These are phyloP conservation scores for Aspergillus sclerotioniger DNA, from an alignment of 495 filamentous ascomycete genomes.

Conservation along the genomic window DNA sequence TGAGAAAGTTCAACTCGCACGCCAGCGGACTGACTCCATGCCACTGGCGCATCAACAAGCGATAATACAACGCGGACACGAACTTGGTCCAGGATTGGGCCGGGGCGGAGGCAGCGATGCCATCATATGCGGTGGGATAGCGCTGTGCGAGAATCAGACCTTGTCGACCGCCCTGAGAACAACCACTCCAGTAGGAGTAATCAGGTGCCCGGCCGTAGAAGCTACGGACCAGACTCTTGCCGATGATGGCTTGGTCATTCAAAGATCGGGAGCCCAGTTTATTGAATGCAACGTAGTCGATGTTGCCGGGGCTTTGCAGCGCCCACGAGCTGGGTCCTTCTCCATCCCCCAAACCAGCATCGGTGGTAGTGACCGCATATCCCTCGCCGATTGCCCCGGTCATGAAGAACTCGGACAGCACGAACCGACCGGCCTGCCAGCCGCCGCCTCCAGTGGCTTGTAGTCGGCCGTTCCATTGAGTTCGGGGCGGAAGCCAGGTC, in stretches of 20 bases:
- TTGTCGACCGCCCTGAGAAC: conserved; percentile 46
- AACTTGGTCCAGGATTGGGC: conserved; percentile 40
- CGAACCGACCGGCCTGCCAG: conserved; percentile 24
- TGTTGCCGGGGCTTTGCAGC: conserved; percentile 36
- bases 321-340: conserved; percentile 30
- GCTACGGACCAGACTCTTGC: conserved; percentile 19
- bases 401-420: conserved; percentile 22
- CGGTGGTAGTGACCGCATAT: conserved; percentile 41
- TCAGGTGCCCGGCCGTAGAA: conserved; percentile 17
- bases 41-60: conserved; percentile 13
- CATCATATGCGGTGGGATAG: conserved; percentile 53
- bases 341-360: conserved; percentile 32
- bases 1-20: conserved; percentile 44
- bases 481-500: conserved; percentile 39
- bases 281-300: conserved; percentile 34
- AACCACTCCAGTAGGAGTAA: conserved; percentile 47
- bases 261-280: conserved; percentile 41
- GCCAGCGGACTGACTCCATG: conserved; percentile 23
- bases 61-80: conserved; percentile 5
- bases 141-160: conserved; percentile 41
- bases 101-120: conserved; percentile 54
- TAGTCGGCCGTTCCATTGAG: conserved; percentile 41
- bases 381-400: conserved; percentile 31
- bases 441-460: conserved; percentile 45
- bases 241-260: conserved; percentile 28